Conservation (phyloP, 2,329 filamentous ascomycete species). For the Penicillium sp. region DNA sequence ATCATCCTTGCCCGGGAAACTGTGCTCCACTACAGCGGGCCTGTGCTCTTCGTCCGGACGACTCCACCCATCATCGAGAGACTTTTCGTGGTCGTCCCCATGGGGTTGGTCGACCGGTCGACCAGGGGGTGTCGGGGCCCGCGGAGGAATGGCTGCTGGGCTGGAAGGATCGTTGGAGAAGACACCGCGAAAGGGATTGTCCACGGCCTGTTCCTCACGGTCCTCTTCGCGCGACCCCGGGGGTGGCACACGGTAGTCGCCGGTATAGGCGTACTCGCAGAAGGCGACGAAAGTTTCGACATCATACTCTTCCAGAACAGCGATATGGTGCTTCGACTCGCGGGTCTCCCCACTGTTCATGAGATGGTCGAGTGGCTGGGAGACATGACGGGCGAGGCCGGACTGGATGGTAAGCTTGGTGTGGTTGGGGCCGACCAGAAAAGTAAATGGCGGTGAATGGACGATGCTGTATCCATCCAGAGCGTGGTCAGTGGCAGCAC, state of each 20-base stretch:
- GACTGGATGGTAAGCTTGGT: constrained; percentile 42
- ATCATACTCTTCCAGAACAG: constrained; percentile 41
- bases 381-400: constrained; percentile 38
- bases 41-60: too few relatives aligned
- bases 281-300: constrained; percentile 44
- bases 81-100: too few relatives aligned
- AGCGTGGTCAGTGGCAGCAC: too few relatives aligned
- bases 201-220: constrained; percentile 15
- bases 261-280: constrained; percentile 44
- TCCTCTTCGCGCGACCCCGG: constrained; percentile 4
- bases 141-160: too few relatives aligned
- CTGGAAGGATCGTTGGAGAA: too few relatives aligned
- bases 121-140: too few relatives aligned
- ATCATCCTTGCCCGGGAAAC: too few relatives aligned
- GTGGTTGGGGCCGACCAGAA: constrained; percentile 40
- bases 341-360: constrained; percentile 41
- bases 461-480: too few relatives aligned
- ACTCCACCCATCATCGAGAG: too few relatives aligned
- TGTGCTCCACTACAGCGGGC: too few relatives aligned
- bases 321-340: constrained; percentile 38
- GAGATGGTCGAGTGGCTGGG: constrained; percentile 36
- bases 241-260: constrained; percentile 38
- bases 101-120: too few relatives aligned
- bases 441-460: constrained; percentile 39
- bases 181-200: too few relatives aligned